phyloP scores from a whole-genome alignment of 164 flowering plant genomes.

The Magnolia kwangsiensis region DNA sequence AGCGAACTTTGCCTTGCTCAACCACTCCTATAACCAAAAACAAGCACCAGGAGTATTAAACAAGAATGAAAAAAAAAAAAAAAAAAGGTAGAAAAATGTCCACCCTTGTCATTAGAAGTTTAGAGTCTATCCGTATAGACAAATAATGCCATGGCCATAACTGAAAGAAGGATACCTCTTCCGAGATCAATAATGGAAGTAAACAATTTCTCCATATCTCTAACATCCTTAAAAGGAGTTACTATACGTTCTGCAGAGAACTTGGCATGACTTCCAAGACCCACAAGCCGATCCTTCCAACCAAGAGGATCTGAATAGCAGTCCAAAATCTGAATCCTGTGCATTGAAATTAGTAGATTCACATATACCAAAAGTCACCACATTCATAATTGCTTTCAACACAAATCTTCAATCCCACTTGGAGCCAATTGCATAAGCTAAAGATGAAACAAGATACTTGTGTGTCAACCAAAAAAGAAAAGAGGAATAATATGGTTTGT shows the following conservation, averaged over 20 bases:
- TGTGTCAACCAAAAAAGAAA: background rate
- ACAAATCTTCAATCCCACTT: background rate
- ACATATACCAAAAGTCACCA: background rate
- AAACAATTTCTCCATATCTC: constrained; percentile 53
- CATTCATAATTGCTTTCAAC: background rate
- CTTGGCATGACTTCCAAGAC: constrained; percentile 13
- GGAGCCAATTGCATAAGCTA: too few species aligned
- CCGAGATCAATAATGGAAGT: constrained; percentile 54
- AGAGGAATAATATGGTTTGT: background rate
- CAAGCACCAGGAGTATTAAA: background rate
- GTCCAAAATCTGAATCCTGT: constrained; percentile 76
- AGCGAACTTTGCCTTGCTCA: constrained; percentile 55
- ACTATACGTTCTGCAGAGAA: constrained; percentile 15
- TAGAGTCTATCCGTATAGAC: background rate
- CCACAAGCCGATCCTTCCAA: constrained; percentile 56
- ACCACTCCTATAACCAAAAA: constrained; percentile 49
- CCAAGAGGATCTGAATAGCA: constrained; percentile 92
- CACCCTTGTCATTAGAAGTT: background rate
- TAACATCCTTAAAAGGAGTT: constrained; percentile 46
- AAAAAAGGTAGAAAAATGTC: background rate
- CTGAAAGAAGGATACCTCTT: constrained; percentile 43
- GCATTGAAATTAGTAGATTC: background rate
- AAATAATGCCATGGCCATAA: background rate
- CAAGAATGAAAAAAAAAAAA: background rate
- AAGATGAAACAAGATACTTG: background rate